These are phyloP conservation scores for Lumnitzera littorea DNA, from an alignment of 345 rosid species.

Conservation along the genomic window DNA sequence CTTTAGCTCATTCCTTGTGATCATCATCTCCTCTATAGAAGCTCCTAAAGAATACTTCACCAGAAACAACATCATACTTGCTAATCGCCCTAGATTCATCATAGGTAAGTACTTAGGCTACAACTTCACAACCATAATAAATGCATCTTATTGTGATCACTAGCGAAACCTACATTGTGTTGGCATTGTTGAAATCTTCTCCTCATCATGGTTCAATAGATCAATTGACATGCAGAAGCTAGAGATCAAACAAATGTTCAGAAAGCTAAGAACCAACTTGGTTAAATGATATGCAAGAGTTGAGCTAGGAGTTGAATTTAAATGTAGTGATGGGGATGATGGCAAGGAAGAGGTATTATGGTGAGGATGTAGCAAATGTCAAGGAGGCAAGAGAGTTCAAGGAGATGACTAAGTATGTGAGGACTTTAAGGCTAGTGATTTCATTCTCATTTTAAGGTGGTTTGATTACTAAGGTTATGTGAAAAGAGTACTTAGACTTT, in stretches of 20 bases:
- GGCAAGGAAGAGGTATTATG: constrained; percentile 13
- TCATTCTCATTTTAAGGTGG: constrained; percentile 29
- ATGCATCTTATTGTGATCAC: constrained; percentile 41
- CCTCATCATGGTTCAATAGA: no score
- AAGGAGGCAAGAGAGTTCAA: constrained; percentile 21
- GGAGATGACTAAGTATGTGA: constrained; percentile 8
- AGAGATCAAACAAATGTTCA: no score
- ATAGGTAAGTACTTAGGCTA: constrained; percentile 28
- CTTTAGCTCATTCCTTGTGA: constrained; percentile 25
- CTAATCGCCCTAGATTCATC: constrained; percentile 24
- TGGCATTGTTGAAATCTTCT: no score
- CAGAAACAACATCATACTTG: constrained; percentile 30
- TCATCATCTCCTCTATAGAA: constrained; percentile 25
- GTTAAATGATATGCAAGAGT: background rate
- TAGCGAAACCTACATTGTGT: constrained; percentile 44
- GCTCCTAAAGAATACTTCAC: constrained; percentile 42
- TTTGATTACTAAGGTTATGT: constrained; percentile 14
- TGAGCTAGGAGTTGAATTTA: constrained; percentile 21
- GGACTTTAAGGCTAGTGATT: constrained; percentile 29
- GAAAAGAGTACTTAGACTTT: constrained; percentile 12
- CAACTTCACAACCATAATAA: constrained; percentile 17
- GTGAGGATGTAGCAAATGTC: constrained; percentile 14
- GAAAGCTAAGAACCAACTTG: no score
- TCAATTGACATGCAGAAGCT: no score
- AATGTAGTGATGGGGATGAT: constrained; percentile 8